Evolutionary conservation across 2,329 filamentous ascomycete genomes (phyloP), one percentile per base, ranked within the genome.

Genomic region (Paraconiothyrium brasiliense): DNA sequence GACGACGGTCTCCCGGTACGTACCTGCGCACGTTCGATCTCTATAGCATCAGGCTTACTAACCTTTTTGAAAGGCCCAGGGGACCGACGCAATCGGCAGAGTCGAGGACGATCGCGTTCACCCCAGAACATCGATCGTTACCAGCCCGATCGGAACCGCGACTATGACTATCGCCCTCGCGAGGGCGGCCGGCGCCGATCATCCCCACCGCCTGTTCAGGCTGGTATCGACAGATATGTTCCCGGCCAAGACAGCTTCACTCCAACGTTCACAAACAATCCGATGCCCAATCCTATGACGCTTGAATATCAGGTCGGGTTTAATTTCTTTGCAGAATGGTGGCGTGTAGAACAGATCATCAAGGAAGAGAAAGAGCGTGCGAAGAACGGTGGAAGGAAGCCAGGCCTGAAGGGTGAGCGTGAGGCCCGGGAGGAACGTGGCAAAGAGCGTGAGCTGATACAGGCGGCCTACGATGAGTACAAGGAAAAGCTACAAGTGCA

Each of bases 281-380:
- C 90, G 9, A 81, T 94, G 3, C 84, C 86, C 13, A 91, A 94
- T 64, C 92, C 92, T 1, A 84, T 90, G 69, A 87, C 87, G 63
- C 83, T 94, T 10, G 87, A 90, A 2, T 93, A 91, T 65, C 92
- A 94, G 75, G 92, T 94, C 58, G 92, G 92, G 1, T 94, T 94
- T 78, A 94, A 91, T 14, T 94, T 90, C 78, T 94, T 92, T 71
- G 89, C 92, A 20, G 92, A 94, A 77, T 94, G 92, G 92, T 94
- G 92, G 92, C 87, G 92, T 63, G 84, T 89, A 67, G 92, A 94
- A 69, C 91, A 94, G 76, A 89, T 89, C 72, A 90, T 94, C 74
- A 94, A 93, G 78, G 91, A 94, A 54, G 91, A 94, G 63, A 91
- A 89, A 71, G 92, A 94, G 71, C 87, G 90, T 35, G 82, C 84